phyloP scores from a whole-genome alignment of 352 stramenopile genomes.

The Globisporangium recalcitrans region DNA sequence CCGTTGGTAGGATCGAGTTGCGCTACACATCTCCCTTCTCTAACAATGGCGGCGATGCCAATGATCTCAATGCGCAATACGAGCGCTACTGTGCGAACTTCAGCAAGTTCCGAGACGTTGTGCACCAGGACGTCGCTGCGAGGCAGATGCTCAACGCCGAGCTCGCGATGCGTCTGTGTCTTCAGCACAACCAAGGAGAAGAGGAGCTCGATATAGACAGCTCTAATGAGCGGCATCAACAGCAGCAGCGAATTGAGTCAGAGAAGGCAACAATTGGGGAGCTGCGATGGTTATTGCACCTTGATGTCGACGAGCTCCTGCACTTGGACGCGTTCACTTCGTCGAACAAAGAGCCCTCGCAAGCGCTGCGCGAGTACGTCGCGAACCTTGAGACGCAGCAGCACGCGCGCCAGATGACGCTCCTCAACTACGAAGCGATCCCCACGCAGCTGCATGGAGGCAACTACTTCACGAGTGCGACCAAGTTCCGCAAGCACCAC shows the following conservation, averaged over 20 bases:
- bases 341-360: not conserved
- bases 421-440: slow-evolving; percentile 34
- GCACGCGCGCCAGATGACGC: slow-evolving; percentile 25
- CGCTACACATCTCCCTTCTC: slow-evolving; percentile 14
- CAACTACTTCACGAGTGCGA: slow-evolving; percentile 28
- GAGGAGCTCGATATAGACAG: not conserved
- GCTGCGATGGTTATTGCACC: slow-evolving; percentile 31
- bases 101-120: not conserved
- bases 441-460: slow-evolving; percentile 12
- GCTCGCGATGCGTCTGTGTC: slow-evolving; percentile 23
- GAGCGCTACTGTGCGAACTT: slow-evolving; percentile 1
- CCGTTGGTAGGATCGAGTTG: slow-evolving; percentile 22
- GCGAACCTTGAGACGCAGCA: slow-evolving; percentile 3
- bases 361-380: slow-evolving; percentile 3
- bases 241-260: not conserved
- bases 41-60: not conserved
- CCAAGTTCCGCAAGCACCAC: slow-evolving; percentile 26
- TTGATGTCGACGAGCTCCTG: slow-evolving; percentile 38
- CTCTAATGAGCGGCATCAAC: not conserved
- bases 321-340: slow-evolving; percentile 20
- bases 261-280: not conserved
- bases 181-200: slow-evolving; percentile 9
- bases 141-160: slow-evolving; percentile 34
- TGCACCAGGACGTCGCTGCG: slow-evolving; percentile 21
- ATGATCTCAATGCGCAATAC: not conserved